phyloP scores from a whole-genome alignment of 1,284 basidiomycete species.

The Ceratobasidium papillatum region DNA sequence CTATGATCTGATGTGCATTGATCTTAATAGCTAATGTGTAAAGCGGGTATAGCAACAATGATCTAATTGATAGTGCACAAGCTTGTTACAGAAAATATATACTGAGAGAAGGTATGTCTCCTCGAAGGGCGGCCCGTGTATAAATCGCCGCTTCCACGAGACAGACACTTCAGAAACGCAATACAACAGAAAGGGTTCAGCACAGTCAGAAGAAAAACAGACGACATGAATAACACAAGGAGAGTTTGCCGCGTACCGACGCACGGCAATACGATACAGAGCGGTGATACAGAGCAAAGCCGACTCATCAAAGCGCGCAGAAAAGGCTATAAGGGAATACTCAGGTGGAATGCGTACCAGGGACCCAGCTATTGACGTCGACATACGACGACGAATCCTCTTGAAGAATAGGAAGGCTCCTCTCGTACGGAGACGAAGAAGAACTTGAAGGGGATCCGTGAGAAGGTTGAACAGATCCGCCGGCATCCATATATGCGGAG shows the following conservation, averaged over 20 bases:
- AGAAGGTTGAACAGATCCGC: not conserved
- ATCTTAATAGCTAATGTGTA: conserved; percentile 57
- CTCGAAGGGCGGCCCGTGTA: conserved; percentile 39
- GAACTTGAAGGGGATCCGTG: not conserved
- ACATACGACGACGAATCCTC: conserved; percentile 14
- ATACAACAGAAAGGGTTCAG: conserved; percentile 6
- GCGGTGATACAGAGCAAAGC: conserved; percentile 2
- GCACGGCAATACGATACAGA: conserved; percentile 10
- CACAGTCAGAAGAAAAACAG: not conserved
- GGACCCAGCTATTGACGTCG: conserved; percentile 5
- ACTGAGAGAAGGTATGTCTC: conserved; percentile 7
- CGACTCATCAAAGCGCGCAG: not conserved
- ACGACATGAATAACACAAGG: not conserved
- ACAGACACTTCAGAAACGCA: conserved; percentile 1
- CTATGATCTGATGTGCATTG: conserved; percentile 72
- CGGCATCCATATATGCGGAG: conserved; percentile 26
- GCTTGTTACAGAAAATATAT: conserved; percentile 21
- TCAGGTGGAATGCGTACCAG: conserved; percentile 4
- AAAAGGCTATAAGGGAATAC: not conserved
- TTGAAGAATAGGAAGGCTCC: not conserved
- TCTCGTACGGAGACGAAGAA: conserved; percentile 8
- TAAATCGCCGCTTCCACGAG: conserved; percentile 38
- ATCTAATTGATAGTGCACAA: conserved; percentile 9
- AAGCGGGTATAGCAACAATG: not conserved
- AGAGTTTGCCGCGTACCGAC: not conserved